Base-by-base conservation (phyloP, 2,329 filamentous ascomycete genomes). In the Plenodomus biglobosus region DNA sequence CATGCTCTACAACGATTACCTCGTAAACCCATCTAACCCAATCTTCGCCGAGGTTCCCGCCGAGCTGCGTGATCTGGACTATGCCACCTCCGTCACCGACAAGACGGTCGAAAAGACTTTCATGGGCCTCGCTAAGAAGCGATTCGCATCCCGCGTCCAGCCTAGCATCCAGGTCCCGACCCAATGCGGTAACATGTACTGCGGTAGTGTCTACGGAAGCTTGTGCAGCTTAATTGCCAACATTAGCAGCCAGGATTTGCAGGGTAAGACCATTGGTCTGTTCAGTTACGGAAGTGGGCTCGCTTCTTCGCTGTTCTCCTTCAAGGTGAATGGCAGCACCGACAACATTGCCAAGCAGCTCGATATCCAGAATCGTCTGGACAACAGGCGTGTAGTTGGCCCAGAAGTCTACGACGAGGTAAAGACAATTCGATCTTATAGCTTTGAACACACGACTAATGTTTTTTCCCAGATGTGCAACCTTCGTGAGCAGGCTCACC, bases 121-220 rank as follows among this genome's bases (percentile, higher is more conserved):
- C 66, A 76, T 79, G 69, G 74, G 59, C 34, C 72, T 80, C 18
- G 63, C 76, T 37, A 79, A 79, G 75, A 79, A 79, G 73, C 73
- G 76, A 40, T 79, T 78, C 60, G 73, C 71, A 39, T 51, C 71
- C 42, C 76, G 76, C 50, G 77, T 80, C 35, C 75, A 78, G 69
- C 77, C 77, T 20, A 66, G 73, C 48, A 76, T 78, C 55, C 64
- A 77, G 55, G 74, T 79, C 19, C 77, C 78, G 8, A 80, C 77
- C 56, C 73, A 75, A 71, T 80, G 77, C 70, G 78, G 78, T 46
- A 80, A 80, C 75, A 80, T 80, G 78, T 80, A 80, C 75, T 77
- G 74, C 54, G 77, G 75, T 22, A 78, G 75, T 50, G 77, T 80
- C 44, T 80, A 79, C 69, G 73, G 71, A 48, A 77, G 76, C 55